These are phyloP conservation scores for Stemphylium beticola DNA, from an alignment of 2,329 filamentous ascomycete species.

Conservation along the genomic window DNA sequence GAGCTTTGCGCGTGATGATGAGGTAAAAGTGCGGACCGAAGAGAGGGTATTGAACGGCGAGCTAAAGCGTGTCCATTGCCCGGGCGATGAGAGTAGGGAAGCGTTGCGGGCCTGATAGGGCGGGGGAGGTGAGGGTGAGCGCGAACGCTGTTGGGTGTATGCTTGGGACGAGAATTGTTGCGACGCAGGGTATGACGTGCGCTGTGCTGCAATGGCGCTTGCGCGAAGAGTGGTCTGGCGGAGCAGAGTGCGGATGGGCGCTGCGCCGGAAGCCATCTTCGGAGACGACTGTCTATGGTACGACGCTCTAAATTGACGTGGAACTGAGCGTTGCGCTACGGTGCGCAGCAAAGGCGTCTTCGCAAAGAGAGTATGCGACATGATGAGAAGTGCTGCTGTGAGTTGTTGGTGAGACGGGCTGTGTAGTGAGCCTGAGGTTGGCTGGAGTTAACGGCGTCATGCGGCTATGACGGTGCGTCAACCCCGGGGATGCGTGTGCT, in stretches of 20 bases:
- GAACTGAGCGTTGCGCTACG: constrained; percentile 12
- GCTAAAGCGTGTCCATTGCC: constrained; percentile 44
- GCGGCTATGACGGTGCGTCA: constrained; percentile 1
- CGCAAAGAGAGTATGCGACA: constrained; percentile 25
- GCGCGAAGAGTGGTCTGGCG: constrained; percentile 37
- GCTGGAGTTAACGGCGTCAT: constrained; percentile 15
- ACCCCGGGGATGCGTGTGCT: neutral
- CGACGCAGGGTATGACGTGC: constrained; percentile 26
- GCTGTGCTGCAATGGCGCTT: constrained; percentile 30
- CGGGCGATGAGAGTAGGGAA: constrained; percentile 30
- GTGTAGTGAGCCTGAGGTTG: constrained; percentile 23
- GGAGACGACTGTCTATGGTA: constrained; percentile 25
- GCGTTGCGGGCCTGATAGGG: constrained; percentile 35
- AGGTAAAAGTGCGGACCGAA: constrained; percentile 42
- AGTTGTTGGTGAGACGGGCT: constrained; percentile 12
- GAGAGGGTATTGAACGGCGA: constrained; percentile 37
- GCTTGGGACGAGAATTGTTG: constrained; percentile 26
- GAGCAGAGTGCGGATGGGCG: constrained; percentile 37
- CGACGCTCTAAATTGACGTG: constrained; percentile 11
- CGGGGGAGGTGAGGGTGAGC: constrained; percentile 32
- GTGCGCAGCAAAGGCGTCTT: constrained; percentile 18
- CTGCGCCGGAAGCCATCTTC: constrained; percentile 33
- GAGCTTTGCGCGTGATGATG: constrained; percentile 9
- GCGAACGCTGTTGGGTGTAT: constrained; percentile 22
- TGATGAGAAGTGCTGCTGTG: constrained; percentile 11